Evolutionary conservation across 1,284 basidiomycete genomes (phyloP).

Genomic region (Cystobasidiaceae sp.): DNA sequence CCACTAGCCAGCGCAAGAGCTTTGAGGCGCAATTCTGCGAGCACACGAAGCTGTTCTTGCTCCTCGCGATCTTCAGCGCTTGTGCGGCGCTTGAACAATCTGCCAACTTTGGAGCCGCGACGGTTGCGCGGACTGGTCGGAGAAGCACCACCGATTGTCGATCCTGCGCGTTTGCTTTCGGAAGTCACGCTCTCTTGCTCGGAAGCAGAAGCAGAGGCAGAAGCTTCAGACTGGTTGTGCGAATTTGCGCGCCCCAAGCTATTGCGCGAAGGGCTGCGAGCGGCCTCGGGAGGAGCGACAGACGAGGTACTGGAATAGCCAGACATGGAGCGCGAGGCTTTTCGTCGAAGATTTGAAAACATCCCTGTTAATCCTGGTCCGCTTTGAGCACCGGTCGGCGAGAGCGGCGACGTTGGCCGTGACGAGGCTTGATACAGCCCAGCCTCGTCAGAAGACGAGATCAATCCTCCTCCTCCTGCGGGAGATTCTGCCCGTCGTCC

Average conservation of each 20-base stretch:
- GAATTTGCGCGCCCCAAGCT: conserved; percentile 2
- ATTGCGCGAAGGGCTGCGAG: neutral
- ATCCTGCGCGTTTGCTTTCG: neutral
- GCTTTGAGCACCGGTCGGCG: neutral
- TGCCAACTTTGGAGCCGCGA: neutral
- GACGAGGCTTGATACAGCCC: neutral
- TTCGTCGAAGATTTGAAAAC: neutral
- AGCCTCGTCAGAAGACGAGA: too few relatives aligned
- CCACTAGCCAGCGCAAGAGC: conserved; percentile 18
- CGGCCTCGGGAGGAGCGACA: neutral
- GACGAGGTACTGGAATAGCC: too few relatives aligned
- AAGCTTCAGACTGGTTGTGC: neutral
- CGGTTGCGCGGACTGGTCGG: neutral
- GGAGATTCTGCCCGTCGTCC: neutral
- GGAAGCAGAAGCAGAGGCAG: conserved; percentile 2
- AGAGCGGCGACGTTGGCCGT: neutral
- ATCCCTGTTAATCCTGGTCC: neutral
- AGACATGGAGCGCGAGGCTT: neutral
- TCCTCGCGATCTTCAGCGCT: conserved; percentile 8
- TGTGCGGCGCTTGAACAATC: neutral
- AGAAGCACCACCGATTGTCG: neutral
- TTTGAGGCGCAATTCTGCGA: conserved; percentile 17
- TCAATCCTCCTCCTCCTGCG: too few relatives aligned
- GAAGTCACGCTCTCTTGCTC: neutral
- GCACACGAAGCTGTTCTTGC: conserved; percentile 15